phyloP scores from a whole-genome alignment of 2,329 filamentous ascomycete genomes.

The Paracoccidioides brasiliensis region DNA sequence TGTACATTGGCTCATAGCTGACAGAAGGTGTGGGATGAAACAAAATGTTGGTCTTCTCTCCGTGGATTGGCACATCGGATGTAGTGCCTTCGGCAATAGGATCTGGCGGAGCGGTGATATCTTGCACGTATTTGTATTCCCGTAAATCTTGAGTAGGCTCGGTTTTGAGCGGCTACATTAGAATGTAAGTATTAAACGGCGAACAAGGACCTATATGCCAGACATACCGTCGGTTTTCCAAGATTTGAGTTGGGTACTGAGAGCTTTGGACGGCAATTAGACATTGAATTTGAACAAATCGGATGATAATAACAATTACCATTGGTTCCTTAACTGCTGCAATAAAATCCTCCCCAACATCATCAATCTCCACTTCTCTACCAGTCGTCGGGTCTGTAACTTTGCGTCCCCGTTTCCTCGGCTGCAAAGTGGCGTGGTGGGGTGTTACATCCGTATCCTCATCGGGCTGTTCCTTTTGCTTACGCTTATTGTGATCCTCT shows the following conservation, averaged over 20 bases:
- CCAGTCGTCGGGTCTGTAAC: slow-evolving; percentile 86
- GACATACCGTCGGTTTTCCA: slow-evolving; percentile 51
- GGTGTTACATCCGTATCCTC: slow-evolving; percentile 26
- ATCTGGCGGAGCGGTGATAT: slow-evolving; percentile 81
- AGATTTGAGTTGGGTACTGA: slow-evolving; percentile 85
- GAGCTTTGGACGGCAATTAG: slow-evolving; percentile 5
- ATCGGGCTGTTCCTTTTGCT: slow-evolving; percentile 18
- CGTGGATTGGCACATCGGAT: slow-evolving; percentile 87
- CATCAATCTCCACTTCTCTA: slow-evolving; percentile 71
- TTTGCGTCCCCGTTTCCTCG: slow-evolving; percentile 37
- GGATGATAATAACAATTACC: slow-evolving; percentile 31
- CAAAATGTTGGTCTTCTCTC: slow-evolving; percentile 90
- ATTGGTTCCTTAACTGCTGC: slow-evolving; percentile 58
- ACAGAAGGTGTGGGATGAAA: slow-evolving; percentile 90
- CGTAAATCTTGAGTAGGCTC: slow-evolving; percentile 56
- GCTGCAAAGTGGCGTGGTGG: slow-evolving; percentile 36
- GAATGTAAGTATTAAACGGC: slow-evolving; percentile 2
- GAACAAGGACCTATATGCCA: neutral
- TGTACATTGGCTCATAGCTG: slow-evolving; percentile 81
- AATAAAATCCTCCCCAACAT: slow-evolving; percentile 58
- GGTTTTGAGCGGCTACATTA: slow-evolving; percentile 50
- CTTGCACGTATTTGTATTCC: slow-evolving; percentile 75
- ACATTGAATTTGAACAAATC: neutral
- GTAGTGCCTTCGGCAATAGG: slow-evolving; percentile 70
- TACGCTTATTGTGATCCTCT: slow-evolving; percentile 11